Base-by-base conservation (phyloP, 2,329 filamentous ascomycete species). In the Seiridium cupressi region DNA sequence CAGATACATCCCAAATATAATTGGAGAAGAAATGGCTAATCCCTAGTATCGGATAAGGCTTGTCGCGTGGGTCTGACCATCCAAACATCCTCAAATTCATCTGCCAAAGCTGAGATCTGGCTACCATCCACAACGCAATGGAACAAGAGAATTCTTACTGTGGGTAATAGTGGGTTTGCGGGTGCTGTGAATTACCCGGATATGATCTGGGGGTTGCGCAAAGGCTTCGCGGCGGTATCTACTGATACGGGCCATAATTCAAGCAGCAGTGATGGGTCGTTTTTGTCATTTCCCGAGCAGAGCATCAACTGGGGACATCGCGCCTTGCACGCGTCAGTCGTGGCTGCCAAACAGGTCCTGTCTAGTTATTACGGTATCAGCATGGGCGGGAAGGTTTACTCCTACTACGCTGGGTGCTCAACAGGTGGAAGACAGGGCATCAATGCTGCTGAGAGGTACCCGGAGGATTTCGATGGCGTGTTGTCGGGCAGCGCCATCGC, bases 351-450 rank as follows among this genome's bases (percentile, higher is more conserved):
- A 64, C 57, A 75, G 10, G 65, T 83, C 32, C 74, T 75, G 2
- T 64, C 77, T 26, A 65, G 69, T 5, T 83, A 79, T 67, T 84
- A 59, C 4, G 18, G 59, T 2, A 70, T 73, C 9, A 69, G 71
- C 3, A 49, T 32, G 10, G 47, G 47, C 3, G 18, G 47, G 10
- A 46, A 46, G 47, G 26, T 49, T 8, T 79, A 79, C 65, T 79
- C 75, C 7, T 84, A 83, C 66, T 84, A 80, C 64, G 68, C 76
- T 8, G 82, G 82, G 13, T 85, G 82, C 66, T 83, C 80, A 0
- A 83, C 81, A 3, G 82, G 83, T 32, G 83, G 83, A 2, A 73
- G 82, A 2, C 81, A 85, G 69, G 82, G 82, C 13, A 69, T 84
- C 13, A 80, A 80, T 55, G 69, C 78, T 11, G 77, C 78, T 0